Percentiles rank a stretch among this genome's conserved stretches.
These are phyloP conservation scores for Berberis vulgaris DNA, from an alignment of 164 flowering plant genomes.

Conservation along the genomic window DNA sequence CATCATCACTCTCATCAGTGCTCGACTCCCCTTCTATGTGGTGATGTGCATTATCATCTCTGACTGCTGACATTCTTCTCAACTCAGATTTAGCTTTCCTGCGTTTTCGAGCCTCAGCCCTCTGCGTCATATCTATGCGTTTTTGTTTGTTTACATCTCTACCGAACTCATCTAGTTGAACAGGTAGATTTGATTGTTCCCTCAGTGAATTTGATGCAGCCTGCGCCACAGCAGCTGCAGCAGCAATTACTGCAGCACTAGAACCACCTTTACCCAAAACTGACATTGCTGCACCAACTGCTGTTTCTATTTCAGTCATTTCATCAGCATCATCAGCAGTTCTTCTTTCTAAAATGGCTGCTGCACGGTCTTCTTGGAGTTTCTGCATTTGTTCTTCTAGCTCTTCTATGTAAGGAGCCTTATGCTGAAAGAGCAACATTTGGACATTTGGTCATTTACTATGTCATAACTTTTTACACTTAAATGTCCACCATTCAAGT, in stretches of 20 bases:
- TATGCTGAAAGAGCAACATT: conserved; percentile 43
- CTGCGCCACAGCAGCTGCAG: conserved; percentile 58
- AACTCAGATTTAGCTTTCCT: conserved; percentile 51
- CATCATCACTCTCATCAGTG: conserved; percentile 96
- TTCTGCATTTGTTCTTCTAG: conserved; percentile 90
- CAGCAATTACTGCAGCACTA: conserved; percentile 31
- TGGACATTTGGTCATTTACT: not conserved
- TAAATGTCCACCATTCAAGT: too few species aligned
- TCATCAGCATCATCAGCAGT: conserved; percentile 72
- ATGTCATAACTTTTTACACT: too few species aligned
- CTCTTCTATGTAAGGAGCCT: conserved; percentile 89
- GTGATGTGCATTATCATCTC: conserved; percentile 27
- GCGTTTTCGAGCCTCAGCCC: conserved; percentile 63
- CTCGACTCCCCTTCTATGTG: conserved; percentile 89
- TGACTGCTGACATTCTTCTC: conserved; percentile 44
- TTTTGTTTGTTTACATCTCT: conserved; percentile 78
- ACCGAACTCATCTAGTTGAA: conserved; percentile 81
- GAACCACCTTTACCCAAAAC: conserved; percentile 50
- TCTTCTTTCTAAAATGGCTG: conserved; percentile 66
- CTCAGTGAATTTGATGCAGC: conserved; percentile 46
- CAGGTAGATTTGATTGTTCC: conserved; percentile 48
- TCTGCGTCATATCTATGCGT: conserved; percentile 57
- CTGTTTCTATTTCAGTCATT: conserved; percentile 75
- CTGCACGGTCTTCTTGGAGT: conserved; percentile 76
- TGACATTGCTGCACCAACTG: conserved; percentile 60